phyloP scores from a whole-genome alignment of 129 eudicot species.

The Pittosporum tobira region DNA sequence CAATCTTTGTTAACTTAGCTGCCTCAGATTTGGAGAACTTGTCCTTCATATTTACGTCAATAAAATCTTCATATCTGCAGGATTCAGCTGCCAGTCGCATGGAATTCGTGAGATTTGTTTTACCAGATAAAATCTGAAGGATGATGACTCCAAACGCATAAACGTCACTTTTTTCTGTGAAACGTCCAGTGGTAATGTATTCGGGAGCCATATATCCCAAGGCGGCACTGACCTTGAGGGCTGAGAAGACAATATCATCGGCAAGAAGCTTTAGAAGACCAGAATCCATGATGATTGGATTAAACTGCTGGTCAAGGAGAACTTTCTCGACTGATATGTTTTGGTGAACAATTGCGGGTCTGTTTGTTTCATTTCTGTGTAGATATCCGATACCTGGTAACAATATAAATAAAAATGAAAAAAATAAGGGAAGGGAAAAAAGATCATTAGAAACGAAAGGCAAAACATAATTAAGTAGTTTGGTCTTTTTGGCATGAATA shows the following conservation, averaged over 20 bases:
- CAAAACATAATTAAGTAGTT: not conserved
- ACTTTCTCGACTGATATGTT: constrained; percentile 77
- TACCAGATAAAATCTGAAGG: constrained; percentile 70
- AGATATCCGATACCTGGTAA: constrained; percentile 58
- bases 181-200: constrained; percentile 79
- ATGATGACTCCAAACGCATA: constrained; percentile 82
- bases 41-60: constrained; percentile 51
- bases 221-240: constrained; percentile 91
- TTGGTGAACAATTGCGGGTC: constrained; percentile 59
- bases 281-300: constrained; percentile 58
- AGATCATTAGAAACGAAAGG: not conserved
- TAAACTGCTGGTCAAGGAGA: constrained; percentile 48
- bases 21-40: constrained; percentile 45
- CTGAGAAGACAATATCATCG: constrained; percentile 75
- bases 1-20: constrained; percentile 36
- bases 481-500: not conserved
- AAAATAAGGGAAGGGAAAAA: not conserved
- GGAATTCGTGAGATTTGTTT: constrained; percentile 31
- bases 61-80: constrained; percentile 31
- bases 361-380: constrained; percentile 45
- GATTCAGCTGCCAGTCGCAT: constrained; percentile 51
- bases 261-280: constrained; percentile 84
- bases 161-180: constrained; percentile 84
- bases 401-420: not conserved
- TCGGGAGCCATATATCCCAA: constrained; percentile 95